Evolutionary conservation across 2,329 filamentous ascomycete genomes (phyloP).

Genomic region (Fusarium ramigenum): DNA sequence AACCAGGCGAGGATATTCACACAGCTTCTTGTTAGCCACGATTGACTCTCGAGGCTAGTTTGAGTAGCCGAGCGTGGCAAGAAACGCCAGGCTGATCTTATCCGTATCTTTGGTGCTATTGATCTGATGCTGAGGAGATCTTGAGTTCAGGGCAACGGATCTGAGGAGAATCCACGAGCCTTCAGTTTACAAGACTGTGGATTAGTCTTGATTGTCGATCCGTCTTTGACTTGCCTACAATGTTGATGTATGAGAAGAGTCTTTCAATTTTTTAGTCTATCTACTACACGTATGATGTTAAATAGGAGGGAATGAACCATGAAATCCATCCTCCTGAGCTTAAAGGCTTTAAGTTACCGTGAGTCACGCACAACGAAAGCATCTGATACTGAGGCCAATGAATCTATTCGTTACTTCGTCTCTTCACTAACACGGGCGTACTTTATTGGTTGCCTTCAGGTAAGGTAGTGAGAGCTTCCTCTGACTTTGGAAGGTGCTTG

Average conservation of each 20-base stretch:
- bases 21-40: not conserved
- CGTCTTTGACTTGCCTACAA: not conserved
- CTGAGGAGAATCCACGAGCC: not conserved
- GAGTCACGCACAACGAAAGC: not conserved
- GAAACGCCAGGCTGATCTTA: too few species aligned
- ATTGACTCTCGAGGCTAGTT: not conserved
- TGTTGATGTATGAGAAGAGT: too few species aligned
- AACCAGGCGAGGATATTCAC: not conserved
- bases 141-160: accelerated
- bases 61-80: not conserved
- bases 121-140: not conserved
- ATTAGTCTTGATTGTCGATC: not conserved
- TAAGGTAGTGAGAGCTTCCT: too few species aligned
- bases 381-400: not conserved
- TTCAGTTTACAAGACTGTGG: not conserved
- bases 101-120: accelerated
- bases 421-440: not conserved
- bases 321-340: not conserved
- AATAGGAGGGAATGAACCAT: not conserved
- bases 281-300: too few species aligned
- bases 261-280: not conserved
- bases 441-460: not conserved
- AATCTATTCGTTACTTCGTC: not conserved
- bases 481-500: not conserved
- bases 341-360: not conserved